Conservation (phyloP, 306 rosid species). For the Carpinus fangiana region DNA sequence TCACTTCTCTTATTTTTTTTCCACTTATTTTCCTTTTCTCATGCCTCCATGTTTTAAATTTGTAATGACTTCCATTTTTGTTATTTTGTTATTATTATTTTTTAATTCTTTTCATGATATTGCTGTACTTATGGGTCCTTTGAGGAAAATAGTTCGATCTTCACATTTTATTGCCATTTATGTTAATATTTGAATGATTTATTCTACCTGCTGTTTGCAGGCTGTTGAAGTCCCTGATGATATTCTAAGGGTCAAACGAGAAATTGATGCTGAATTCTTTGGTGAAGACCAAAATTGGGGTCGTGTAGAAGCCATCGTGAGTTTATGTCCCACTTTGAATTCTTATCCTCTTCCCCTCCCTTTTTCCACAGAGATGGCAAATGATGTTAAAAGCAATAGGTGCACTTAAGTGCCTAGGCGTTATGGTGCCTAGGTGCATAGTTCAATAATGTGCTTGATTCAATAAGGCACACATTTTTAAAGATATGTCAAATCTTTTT, state of each 20-base stretch:
- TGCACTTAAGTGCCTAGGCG: not conserved
- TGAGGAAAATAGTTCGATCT: not conserved
- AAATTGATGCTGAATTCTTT: constrained; percentile 73
- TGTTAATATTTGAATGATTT: constrained; percentile 12
- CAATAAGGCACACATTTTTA: not conserved
- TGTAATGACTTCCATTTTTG: not conserved
- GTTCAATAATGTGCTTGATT: not conserved
- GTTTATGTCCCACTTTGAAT: constrained; percentile 29
- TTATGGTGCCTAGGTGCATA: not conserved
- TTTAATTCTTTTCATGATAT: not conserved
- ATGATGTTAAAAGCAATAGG: not conserved
- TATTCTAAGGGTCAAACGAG: constrained; percentile 67
- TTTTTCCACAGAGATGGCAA: not conserved
- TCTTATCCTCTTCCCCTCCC: not conserved
- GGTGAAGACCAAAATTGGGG: constrained; percentile 89
- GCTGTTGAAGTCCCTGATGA: constrained; percentile 63
- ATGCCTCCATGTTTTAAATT: not conserved
- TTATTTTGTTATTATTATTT: not conserved
- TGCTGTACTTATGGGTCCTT: not conserved
- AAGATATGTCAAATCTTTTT: not conserved
- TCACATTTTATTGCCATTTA: constrained; percentile 2
- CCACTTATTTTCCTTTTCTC: not conserved
- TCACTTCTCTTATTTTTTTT: not conserved
- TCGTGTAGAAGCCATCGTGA: constrained; percentile 69
- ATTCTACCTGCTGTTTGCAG: constrained; percentile 38